Conservation (phyloP, 116 monocot species). For the Cymodocea nodosa region DNA sequence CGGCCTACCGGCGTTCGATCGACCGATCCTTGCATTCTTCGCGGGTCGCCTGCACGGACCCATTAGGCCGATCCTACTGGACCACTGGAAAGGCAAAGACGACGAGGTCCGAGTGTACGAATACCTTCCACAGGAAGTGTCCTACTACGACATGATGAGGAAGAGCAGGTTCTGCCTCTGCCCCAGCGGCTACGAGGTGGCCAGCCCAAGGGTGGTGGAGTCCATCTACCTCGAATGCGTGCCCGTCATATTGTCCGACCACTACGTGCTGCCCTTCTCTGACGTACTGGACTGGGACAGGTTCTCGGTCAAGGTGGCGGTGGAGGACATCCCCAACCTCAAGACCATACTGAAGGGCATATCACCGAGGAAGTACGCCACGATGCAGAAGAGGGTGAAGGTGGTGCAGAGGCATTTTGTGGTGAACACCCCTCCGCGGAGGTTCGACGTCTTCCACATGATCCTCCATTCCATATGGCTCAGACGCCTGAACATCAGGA, state of each 20-base stretch:
- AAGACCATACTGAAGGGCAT: conserved; percentile 38
- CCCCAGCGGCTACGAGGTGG: too few relatives aligned
- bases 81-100: conserved; percentile 68
- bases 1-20: conserved; percentile 43
- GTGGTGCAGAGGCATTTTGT: conserved; percentile 56
- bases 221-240: too few relatives aligned
- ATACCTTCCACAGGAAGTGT: conserved; percentile 43
- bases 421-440: conserved; percentile 29
- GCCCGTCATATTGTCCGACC: conserved; percentile 38
- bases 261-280: conserved; percentile 48
- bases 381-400: conserved; percentile 56
- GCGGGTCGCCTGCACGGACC: conserved; percentile 75
- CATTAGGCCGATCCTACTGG: conserved; percentile 47
- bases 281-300: conserved; percentile 57
- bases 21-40: too few relatives aligned
- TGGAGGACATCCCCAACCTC: too few relatives aligned
- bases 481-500: conserved; percentile 16
- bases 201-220: too few relatives aligned
- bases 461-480: conserved; percentile 79
- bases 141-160: conserved; percentile 65
- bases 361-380: conserved; percentile 39
- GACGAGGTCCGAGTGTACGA: conserved; percentile 47
- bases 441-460: too few relatives aligned
- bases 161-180: conserved; percentile 65
- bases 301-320: conserved; percentile 41